A percentile compares a stretch with the other conserved stretches of the same genome.
Evolutionary conservation across 2,329 filamentous ascomycete species (phyloP).

Genomic region (Colletotrichum navitas): DNA sequence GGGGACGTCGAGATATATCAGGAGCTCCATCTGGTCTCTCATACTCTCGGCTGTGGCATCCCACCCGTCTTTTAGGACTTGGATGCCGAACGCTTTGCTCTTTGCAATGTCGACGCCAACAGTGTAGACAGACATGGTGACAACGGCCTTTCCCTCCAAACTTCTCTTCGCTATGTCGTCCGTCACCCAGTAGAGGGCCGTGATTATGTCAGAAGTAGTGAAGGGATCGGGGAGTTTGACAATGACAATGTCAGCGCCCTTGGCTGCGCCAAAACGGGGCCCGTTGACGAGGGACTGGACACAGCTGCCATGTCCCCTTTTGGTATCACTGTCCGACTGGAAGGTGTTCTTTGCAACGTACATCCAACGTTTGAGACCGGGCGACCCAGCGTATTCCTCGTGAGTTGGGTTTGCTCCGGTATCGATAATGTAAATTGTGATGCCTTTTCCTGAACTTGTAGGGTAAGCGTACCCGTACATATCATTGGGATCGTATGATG

Average conservation of each 20-base stretch:
- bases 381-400: neutral
- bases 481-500: neutral
- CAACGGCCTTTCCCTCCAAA: neutral
- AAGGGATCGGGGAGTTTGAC: neutral
- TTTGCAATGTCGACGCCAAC: neutral
- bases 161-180: neutral
- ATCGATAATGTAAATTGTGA: neutral
- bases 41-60: accelerated
- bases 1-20: neutral
- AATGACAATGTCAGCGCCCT: neutral
- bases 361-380: neutral
- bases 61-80: neutral
- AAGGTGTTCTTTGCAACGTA: accelerated
- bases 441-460: neutral
- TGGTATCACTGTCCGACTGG: neutral
- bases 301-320: neutral
- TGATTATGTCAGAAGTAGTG: accelerated
- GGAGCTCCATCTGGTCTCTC: neutral
- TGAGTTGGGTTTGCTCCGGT: neutral
- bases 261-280: neutral
- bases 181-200: neutral
- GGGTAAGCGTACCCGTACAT: neutral
- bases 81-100: neutral
- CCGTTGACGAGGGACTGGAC: neutral
- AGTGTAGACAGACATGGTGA: neutral